Conservation (phyloP, 2,329 filamentous ascomycete species). For the Penicillium sp. region DNA sequence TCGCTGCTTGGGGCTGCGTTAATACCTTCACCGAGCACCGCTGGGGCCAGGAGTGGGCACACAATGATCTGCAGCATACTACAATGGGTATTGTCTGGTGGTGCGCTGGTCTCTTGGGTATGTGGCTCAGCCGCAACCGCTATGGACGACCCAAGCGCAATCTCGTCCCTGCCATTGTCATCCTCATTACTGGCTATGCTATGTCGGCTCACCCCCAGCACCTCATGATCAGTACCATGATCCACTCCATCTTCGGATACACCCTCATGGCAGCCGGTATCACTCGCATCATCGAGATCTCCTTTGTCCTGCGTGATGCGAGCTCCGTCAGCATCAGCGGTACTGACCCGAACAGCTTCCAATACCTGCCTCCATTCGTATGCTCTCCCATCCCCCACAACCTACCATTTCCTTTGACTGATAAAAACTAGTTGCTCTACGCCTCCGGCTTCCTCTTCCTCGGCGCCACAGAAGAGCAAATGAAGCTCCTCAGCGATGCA, state of each 20-base stretch:
- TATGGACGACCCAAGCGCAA: slow-evolving; percentile 89
- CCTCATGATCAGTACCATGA: slow-evolving; percentile 80
- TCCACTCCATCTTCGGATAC: slow-evolving; percentile 90
- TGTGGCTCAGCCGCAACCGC: slow-evolving; percentile 87
- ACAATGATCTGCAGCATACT: slow-evolving; percentile 95
- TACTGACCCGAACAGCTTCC: slow-evolving; percentile 71
- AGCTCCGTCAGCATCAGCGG: slow-evolving; percentile 68
- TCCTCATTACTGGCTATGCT: slow-evolving; percentile 89
- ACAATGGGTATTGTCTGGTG: slow-evolving; percentile 99
- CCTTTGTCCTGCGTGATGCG: slow-evolving; percentile 80
- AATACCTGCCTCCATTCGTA: slow-evolving; percentile 72
- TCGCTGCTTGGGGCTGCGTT: slow-evolving; percentile 93
- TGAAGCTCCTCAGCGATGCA: slow-evolving; percentile 73
- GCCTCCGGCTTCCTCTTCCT: slow-evolving; percentile 96
- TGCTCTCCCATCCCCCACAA: slow-evolving; percentile 46
- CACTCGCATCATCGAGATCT: slow-evolving; percentile 85
- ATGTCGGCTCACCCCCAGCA: slow-evolving; percentile 92
- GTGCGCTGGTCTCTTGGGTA: slow-evolving; percentile 85
- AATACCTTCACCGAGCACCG: slow-evolving; percentile 98
- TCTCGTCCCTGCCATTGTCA: slow-evolving; percentile 87
- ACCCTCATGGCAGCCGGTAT: slow-evolving; percentile 89
- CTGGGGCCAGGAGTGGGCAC: slow-evolving; percentile 87
- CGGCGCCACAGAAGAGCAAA: slow-evolving; percentile 96
- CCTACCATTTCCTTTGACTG: background rate
- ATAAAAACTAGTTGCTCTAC: slow-evolving; percentile 71